Conservation (phyloP, 768 basidiomycete species). For the Phylloporus arenicola region DNA sequence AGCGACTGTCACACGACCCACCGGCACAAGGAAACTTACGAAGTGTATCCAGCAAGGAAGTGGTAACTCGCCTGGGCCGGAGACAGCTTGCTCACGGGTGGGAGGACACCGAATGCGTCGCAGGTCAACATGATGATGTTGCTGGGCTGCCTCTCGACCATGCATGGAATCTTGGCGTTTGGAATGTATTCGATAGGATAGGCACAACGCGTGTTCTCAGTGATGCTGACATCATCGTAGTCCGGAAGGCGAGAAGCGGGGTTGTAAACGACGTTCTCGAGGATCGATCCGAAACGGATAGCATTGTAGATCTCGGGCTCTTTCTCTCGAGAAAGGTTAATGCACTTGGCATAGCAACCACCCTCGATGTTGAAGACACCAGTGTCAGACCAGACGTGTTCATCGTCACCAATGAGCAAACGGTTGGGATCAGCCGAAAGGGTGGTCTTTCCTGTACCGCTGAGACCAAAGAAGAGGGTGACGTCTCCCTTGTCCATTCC, state of each 20-base stretch:
- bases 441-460: constrained; percentile 98
- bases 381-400: constrained; percentile 98
- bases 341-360: constrained; percentile 97
- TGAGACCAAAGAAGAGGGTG: constrained; percentile 97
- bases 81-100: constrained; percentile 88
- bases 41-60: constrained; percentile 95
- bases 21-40: constrained; percentile 41
- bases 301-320: constrained; percentile 98
- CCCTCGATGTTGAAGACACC: constrained; percentile 99
- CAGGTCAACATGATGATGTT: constrained; percentile 98
- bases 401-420: constrained; percentile 95
- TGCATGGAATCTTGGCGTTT: constrained; percentile 91
- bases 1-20: neutral
- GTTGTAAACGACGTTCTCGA: constrained; percentile 98
- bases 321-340: constrained; percentile 95
- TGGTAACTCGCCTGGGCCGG: constrained; percentile 97
- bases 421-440: constrained; percentile 95
- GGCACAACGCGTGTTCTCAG: constrained; percentile 98
- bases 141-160: constrained; percentile 79
- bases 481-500: constrained; percentile 86
- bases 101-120: constrained; percentile 97
- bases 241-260: constrained; percentile 77
- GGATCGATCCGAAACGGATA: constrained; percentile 91
- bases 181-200: constrained; percentile 98
- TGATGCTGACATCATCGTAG: constrained; percentile 95